Percentiles rank a stretch among this genome's conserved stretches.
Conservation (phyloP, 768 basidiomycete genomes). For the Kondoa malvinella region DNA sequence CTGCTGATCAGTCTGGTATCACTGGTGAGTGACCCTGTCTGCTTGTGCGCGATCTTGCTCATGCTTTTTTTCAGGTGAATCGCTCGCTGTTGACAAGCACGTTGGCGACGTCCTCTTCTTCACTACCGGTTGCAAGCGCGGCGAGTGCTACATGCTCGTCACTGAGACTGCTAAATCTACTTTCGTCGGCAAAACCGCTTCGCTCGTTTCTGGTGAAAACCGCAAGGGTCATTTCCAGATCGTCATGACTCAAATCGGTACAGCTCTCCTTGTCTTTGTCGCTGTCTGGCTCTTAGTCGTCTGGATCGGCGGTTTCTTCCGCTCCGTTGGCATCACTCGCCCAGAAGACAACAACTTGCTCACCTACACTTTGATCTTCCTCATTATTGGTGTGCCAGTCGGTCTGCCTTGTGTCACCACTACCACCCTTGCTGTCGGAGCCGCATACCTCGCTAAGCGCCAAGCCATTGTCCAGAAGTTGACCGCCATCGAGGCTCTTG, state of each 20-base stretch:
- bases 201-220: constrained; percentile 33
- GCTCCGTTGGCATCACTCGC: constrained; percentile 32
- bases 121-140: constrained; percentile 33
- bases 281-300: constrained; percentile 36
- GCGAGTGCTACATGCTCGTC: constrained; percentile 34
- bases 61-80: constrained; percentile 34
- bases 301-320: constrained; percentile 36
- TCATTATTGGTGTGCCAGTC: constrained; percentile 40
- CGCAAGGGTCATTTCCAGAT: constrained; percentile 39
- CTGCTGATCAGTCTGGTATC: constrained; percentile 34
- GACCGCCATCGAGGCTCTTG: constrained; percentile 41
- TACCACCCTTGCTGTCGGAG: constrained; percentile 36
- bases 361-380: constrained; percentile 30
- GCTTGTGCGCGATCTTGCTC: background rate
- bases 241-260: constrained; percentile 36
- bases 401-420: constrained; percentile 40
- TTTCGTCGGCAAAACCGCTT: constrained; percentile 39
- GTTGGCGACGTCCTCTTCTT: constrained; percentile 37
- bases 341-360: constrained; percentile 39
- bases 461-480: constrained; percentile 41
- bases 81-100: constrained; percentile 39
- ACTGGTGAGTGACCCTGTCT: constrained; percentile 8
- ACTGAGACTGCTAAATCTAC: constrained; percentile 33
- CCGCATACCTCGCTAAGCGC: constrained; percentile 36
- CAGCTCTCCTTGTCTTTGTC: constrained; percentile 37